A percentile compares a stretch with the other conserved stretches of the same genome.
Conservation (phyloP, 1,284 basidiomycete genomes). For the Trichosporon faecale region DNA sequence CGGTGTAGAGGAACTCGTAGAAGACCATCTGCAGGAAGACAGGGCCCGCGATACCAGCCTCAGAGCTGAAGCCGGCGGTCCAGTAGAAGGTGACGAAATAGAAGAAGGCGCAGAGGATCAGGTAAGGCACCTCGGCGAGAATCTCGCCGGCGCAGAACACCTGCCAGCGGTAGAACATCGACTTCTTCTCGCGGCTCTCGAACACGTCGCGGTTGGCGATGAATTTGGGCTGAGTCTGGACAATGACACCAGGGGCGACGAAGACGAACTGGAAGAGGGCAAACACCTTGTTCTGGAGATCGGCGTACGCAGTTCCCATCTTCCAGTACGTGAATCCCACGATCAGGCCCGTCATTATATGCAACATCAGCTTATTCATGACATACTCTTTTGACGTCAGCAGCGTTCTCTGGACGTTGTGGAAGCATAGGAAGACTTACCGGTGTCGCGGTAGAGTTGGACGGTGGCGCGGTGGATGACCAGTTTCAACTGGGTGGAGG, state of each 20-base stretch:
- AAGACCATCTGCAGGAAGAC: slow-evolving; percentile 49
- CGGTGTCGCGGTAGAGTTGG: slow-evolving; percentile 44
- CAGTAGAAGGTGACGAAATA: slow-evolving; percentile 23
- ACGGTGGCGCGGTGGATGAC: slow-evolving; percentile 40
- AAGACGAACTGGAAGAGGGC: slow-evolving; percentile 48
- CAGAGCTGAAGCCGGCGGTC: slow-evolving; percentile 16
- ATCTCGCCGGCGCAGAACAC: slow-evolving; percentile 40
- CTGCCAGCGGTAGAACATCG: slow-evolving; percentile 49
- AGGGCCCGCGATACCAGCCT: slow-evolving; percentile 21
- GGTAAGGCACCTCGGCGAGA: slow-evolving; percentile 47
- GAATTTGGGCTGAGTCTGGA: slow-evolving; percentile 51
- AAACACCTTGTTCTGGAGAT: slow-evolving; percentile 25
- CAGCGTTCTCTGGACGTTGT: too few relatives aligned
- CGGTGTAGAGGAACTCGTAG: slow-evolving; percentile 51
- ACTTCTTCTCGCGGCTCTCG: slow-evolving; percentile 49
- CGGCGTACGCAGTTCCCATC: slow-evolving; percentile 33
- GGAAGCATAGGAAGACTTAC: background rate
- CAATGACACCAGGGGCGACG: slow-evolving; percentile 49
- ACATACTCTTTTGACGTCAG: slow-evolving; percentile 9
- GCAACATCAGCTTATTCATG: slow-evolving; percentile 44
- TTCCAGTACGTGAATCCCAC: slow-evolving; percentile 48
- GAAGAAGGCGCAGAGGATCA: slow-evolving; percentile 40
- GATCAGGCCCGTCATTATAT: slow-evolving; percentile 42
- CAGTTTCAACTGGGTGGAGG: slow-evolving; percentile 35
- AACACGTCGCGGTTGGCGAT: slow-evolving; percentile 50